phyloP scores from a whole-genome alignment of 352 stramenopile genomes.

The Pythium dissotocum region DNA sequence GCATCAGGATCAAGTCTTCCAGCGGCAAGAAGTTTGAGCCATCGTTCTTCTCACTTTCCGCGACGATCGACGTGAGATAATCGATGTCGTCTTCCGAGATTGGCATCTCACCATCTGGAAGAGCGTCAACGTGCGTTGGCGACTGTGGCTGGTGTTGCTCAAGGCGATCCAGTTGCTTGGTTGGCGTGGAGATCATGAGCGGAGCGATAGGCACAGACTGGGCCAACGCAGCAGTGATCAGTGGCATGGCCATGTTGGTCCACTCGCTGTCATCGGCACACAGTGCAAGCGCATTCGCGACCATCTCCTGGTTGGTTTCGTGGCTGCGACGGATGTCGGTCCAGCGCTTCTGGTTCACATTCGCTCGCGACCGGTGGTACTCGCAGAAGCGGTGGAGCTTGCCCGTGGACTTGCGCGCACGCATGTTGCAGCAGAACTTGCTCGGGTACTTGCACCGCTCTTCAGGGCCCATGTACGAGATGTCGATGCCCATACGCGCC shows the following conservation, averaged over 20 bases:
- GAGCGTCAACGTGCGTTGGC: neutral
- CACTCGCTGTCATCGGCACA: neutral
- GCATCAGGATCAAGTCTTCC: neutral
- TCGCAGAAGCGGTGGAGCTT: constrained; percentile 26
- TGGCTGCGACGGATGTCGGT: constrained; percentile 13
- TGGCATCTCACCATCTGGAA: neutral
- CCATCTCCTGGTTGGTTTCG: neutral
- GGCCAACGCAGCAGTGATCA: neutral
- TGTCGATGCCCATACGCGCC: constrained; percentile 14
- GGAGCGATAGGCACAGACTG: neutral
- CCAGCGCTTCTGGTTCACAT: constrained; percentile 27
- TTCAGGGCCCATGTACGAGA: constrained; percentile 22
- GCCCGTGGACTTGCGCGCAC: constrained; percentile 20
- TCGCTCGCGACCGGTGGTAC: constrained; percentile 17
- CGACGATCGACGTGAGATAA: neutral
- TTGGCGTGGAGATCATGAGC: constrained; percentile 1
- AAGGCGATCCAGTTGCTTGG: neutral
- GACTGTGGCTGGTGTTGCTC: neutral
- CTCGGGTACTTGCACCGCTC: constrained; percentile 27
- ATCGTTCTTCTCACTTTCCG: neutral
- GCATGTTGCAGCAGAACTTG: constrained; percentile 20
- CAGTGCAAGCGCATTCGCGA: neutral
- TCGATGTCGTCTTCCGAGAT: neutral
- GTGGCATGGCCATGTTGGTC: constrained; percentile 7
- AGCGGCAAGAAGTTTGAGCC: neutral